Conservation (phyloP, 148 eudicot genomes). For the Cornus suecica region DNA sequence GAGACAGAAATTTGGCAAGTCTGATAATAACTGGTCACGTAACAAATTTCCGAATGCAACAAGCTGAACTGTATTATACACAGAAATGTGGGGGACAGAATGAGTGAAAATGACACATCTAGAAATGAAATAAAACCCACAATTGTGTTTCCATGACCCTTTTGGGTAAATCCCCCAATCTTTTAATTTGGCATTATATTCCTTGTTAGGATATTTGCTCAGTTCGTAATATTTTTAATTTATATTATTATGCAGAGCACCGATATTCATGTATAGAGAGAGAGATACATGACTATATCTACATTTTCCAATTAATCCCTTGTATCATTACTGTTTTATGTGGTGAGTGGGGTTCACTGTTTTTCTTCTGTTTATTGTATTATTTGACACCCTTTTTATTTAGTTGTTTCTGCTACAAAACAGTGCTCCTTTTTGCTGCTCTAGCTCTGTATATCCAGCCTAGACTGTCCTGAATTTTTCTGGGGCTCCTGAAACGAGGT, state of each 20-base stretch:
- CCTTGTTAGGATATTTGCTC: too few relatives aligned
- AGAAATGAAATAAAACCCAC: background rate
- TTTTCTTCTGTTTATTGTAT: background rate
- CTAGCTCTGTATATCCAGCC: background rate
- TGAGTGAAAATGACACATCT: conserved; percentile 9
- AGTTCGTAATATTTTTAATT: too few relatives aligned
- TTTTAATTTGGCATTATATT: too few relatives aligned
- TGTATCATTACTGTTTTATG: background rate
- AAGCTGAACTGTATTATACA: too few relatives aligned
- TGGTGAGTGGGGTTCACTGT: background rate
- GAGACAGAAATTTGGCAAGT: too few relatives aligned
- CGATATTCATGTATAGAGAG: too few relatives aligned
- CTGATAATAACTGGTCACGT: too few relatives aligned
- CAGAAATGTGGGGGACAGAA: conserved; percentile 7
- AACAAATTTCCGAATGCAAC: too few relatives aligned
- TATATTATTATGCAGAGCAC: too few relatives aligned
- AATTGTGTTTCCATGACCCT: background rate
- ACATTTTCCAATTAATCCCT: background rate
- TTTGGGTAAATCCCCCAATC: background rate
- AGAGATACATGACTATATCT: too few relatives aligned
- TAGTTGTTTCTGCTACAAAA: background rate
- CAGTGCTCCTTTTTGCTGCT: background rate
- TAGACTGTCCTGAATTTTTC: background rate
- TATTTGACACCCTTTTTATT: background rate
- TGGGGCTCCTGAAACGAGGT: conserved; percentile 13